These are phyloP conservation scores for Ophiostoma sp. DNA, from an alignment of 2,329 filamentous ascomycete genomes.

Conservation along the genomic window DNA sequence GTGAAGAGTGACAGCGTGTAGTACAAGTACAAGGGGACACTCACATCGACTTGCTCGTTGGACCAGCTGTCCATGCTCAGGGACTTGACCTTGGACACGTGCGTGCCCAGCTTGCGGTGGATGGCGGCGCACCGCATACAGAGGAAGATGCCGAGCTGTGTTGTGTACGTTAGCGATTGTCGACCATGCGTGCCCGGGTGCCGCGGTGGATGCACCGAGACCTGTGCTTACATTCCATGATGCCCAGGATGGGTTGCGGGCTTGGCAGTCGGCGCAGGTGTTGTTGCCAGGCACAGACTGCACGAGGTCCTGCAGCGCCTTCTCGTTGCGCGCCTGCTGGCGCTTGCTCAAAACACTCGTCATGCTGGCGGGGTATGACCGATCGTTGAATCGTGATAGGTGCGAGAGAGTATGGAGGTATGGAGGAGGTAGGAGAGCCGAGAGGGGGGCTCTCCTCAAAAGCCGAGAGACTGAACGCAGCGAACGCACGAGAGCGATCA, in stretches of 20 bases:
- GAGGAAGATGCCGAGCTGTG: slow-evolving; percentile 83
- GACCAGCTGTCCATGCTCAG: slow-evolving; percentile 98
- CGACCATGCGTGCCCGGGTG: no score
- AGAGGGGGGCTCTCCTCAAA: no score
- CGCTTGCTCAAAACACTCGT: slow-evolving; percentile 79
- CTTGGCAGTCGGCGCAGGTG: slow-evolving; percentile 85
- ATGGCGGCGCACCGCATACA: slow-evolving; percentile 96
- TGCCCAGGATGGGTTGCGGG: slow-evolving; percentile 91
- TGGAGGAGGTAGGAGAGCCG: neutral
- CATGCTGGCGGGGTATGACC: slow-evolving; percentile 33
- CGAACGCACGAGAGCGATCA: neutral
- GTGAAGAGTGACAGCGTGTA: neutral
- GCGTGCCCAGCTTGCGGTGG: slow-evolving; percentile 93
- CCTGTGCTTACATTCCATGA: slow-evolving; percentile 70
- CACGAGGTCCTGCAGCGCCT: slow-evolving; percentile 81
- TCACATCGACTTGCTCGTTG: slow-evolving; percentile 90
- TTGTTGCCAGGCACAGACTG: slow-evolving; percentile 81
- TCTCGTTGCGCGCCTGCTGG: slow-evolving; percentile 96
- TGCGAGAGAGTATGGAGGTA: neutral
- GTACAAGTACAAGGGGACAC: slow-evolving; percentile 29
- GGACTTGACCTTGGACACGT: slow-evolving; percentile 98
- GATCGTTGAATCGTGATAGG: no score
- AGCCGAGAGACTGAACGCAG: no score
- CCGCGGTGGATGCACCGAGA: neutral
- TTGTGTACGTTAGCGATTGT: neutral